Conservation (phyloP, 192 early-diverging fungal genomes). For the Coemansia sp. region DNA sequence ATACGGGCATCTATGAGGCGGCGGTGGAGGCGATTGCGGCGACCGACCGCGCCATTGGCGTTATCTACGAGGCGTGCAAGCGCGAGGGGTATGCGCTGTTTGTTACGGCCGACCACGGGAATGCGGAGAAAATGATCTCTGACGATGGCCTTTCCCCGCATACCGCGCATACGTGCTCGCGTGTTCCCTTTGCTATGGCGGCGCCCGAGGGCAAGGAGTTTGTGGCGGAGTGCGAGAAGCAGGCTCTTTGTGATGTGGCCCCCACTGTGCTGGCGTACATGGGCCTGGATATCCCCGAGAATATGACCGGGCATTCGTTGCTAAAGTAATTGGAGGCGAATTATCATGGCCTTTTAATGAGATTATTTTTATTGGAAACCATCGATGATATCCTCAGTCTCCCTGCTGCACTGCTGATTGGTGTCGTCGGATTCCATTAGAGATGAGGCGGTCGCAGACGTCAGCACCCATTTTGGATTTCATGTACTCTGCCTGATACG, state of each 20-base stretch:
- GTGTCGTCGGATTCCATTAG: too few species aligned
- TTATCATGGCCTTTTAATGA: too few species aligned
- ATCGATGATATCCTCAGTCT: too few species aligned
- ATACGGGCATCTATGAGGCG: conserved; percentile 93
- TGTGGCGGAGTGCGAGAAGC: conserved; percentile 53
- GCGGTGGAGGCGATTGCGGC: conserved; percentile 89
- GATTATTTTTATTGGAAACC: too few species aligned
- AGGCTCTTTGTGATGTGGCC: conserved; percentile 92
- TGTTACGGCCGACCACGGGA: conserved; percentile 98
- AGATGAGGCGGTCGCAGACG: too few species aligned
- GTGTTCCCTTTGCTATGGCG: conserved; percentile 85
- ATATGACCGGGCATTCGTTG: conserved; percentile 87
- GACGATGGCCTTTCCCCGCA: conserved; percentile 83
- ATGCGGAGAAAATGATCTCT: conserved; percentile 97
- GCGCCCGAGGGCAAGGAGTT: conserved; percentile 53
- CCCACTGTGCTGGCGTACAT: conserved; percentile 91
- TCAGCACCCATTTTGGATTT: too few species aligned
- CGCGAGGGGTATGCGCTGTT: conserved; percentile 85
- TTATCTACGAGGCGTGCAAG: conserved; percentile 91
- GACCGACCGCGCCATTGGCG: conserved; percentile 93
- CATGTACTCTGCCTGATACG: too few species aligned
- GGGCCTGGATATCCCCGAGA: conserved; percentile 88
- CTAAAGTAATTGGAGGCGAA: conserved; percentile 54
- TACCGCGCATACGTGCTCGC: conserved; percentile 91
- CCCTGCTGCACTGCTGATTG: too few species aligned